These are phyloP conservation scores for Ilyonectria mors-panacis DNA, from an alignment of 2,329 filamentous ascomycete genomes.

Conservation along the genomic window DNA sequence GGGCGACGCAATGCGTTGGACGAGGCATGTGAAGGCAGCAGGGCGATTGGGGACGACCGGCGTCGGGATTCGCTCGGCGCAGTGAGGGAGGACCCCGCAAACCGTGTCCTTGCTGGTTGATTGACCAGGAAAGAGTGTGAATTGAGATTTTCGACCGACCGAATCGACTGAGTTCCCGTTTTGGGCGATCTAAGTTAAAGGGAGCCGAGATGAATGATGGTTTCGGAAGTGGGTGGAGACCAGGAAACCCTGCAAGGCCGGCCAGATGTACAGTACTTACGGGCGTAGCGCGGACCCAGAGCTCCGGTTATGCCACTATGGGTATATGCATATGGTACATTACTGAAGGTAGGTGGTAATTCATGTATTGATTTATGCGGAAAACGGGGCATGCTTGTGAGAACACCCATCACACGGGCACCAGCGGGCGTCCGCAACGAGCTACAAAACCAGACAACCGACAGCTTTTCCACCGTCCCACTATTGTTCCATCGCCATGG, in stretches of 20 bases:
- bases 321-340: too few relatives aligned
- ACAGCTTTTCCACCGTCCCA: background rate
- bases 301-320: background rate
- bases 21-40: background rate
- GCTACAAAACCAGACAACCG: background rate
- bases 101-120: background rate
- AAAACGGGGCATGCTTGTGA: conserved; percentile 6
- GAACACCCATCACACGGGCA: background rate
- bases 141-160: background rate
- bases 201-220: background rate
- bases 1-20: background rate
- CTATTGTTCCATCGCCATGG: conserved; percentile 73
- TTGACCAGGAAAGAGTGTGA: background rate
- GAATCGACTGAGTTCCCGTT: background rate
- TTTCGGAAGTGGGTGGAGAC: background rate
- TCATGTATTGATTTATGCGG: conserved; percentile 3
- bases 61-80: background rate
- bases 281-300: background rate
- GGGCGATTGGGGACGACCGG: background rate
- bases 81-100: background rate
- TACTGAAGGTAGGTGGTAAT: background rate
- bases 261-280: background rate
- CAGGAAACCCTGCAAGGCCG: background rate
- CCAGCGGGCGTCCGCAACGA: background rate
- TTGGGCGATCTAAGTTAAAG: too few relatives aligned